Percentiles rank a stretch among this genome's conserved stretches.
These are phyloP conservation scores for Stephanodiscus minutulus DNA, from an alignment of 108 stramenopile species.

Conservation along the genomic window DNA sequence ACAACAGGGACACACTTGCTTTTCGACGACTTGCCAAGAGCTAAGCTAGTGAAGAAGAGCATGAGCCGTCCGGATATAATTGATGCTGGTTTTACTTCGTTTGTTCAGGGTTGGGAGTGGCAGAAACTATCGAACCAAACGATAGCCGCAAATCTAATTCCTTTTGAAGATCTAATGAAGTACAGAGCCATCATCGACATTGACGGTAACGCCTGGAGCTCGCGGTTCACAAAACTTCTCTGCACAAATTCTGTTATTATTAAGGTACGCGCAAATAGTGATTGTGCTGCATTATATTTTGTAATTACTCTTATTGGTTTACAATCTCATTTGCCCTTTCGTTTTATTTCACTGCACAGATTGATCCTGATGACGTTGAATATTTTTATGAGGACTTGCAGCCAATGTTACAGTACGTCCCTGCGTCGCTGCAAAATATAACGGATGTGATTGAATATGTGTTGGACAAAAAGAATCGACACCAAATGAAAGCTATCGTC, in stretches of 20 bases:
- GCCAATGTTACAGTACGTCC: conserved; percentile 6
- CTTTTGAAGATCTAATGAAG: conserved; percentile 12
- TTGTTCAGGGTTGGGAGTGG: conserved; percentile 11
- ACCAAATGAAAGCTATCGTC: conserved; percentile 8
- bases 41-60: conserved; percentile 14
- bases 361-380: conserved; percentile 12
- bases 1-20: neutral
- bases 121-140: neutral
- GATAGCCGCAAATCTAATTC: neutral
- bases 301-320: neutral
- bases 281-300: neutral
- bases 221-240: conserved; percentile 35
- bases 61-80: conserved; percentile 7
- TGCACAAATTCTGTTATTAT: conserved; percentile 50
- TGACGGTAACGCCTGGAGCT: conserved; percentile 50
- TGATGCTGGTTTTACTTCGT: conserved; percentile 14
- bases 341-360: neutral
- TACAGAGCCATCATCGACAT: conserved; percentile 49
- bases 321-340: neutral
- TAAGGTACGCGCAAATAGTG: conserved; percentile 13
- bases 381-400: conserved; percentile 14
- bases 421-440: conserved; percentile 7
- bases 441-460: conserved; percentile 8
- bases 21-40: conserved; percentile 2
- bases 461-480: neutral